Base-by-base conservation (phyloP, 1,139 yeast genomes). In the Entelexis paramagnoliae region DNA sequence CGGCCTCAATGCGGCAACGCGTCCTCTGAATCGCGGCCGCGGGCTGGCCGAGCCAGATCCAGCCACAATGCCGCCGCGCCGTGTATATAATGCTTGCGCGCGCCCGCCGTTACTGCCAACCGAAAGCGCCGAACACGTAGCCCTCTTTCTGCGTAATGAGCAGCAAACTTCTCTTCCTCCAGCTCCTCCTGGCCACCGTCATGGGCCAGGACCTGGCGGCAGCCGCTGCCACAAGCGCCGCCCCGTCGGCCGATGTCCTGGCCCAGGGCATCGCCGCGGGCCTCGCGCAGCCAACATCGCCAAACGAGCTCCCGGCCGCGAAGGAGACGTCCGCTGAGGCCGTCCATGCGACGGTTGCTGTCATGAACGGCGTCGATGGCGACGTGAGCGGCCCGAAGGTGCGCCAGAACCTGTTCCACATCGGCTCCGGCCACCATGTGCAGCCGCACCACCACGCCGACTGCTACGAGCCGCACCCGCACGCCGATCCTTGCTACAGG, bases 381-480 rank as follows among this genome's bases (percentile, higher is more conserved):
- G 56, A 53, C 26, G 20, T 48, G 14, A 49, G 35, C 20, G 56
- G 56, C 7, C 52, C 57, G 11, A 14, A 9, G 20, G 40, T 48
- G 22, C 56, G 57, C 24, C 49, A 55, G 49, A 53, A 55, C 32
- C 13, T 54, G 48, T 49, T 55, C 13, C 54, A 46, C 49, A 45
- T 54, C 28, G 54, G 54, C 2, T 16, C 50, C 11, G 52, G 48
- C 34, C 49, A 43, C 17, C 48, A 49, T 20, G 22, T 28, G 9
- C 29, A 24, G 24, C 17, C 20, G 24, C 20, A 17, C 40, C 10
- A 17, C 20, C 34, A 16, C 17, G 19, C 22, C 34, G 19, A 28
- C 14, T 20, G 13, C 47, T 20, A 28, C 30, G 38, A n/a, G 19
- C 9, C 22, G 19, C 24, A 13, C 6, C 41, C 28, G 28, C 41